phyloP scores from a whole-genome alignment of 2,329 filamentous ascomycete species.

The Clarireedia monteithiana region DNA sequence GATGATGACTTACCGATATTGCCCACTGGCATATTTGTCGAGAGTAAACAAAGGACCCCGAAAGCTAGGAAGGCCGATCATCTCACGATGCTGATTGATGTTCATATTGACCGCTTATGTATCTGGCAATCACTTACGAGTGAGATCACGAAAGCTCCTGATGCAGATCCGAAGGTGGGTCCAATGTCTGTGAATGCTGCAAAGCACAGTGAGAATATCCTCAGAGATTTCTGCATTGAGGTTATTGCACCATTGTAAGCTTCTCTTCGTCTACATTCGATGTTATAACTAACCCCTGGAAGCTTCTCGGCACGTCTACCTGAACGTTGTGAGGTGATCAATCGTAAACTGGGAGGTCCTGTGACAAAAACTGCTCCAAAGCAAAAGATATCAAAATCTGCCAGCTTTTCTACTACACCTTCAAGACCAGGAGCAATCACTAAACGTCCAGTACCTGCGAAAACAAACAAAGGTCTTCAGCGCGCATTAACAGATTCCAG shows the following conservation, averaged over 20 bases:
- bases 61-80: conserved; percentile 42
- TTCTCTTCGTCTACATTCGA: background rate
- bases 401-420: conserved; percentile 27
- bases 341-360: conserved; percentile 69
- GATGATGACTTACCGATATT: conserved; percentile 27
- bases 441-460: conserved; percentile 39
- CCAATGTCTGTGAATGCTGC: conserved; percentile 11
- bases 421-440: conserved; percentile 44
- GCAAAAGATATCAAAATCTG: conserved; percentile 37
- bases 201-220: conserved; percentile 42
- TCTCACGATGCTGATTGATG: conserved; percentile 57
- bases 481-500: conserved; percentile 55
- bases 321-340: conserved; percentile 60
- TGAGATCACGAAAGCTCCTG: conserved; percentile 39
- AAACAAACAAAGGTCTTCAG: conserved; percentile 46
- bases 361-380: conserved; percentile 49
- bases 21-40: conserved; percentile 14
- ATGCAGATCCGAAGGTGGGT: conserved; percentile 33
- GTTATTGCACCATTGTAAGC: conserved; percentile 72
- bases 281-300: conserved; percentile 29
- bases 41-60: conserved; percentile 17
- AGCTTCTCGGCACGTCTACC: conserved; percentile 72
- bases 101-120: conserved; percentile 69
- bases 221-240: conserved; percentile 72
- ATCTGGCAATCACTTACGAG: conserved; percentile 76